A percentile compares a stretch with the other conserved stretches of the same genome.
Conservation (phyloP, 768 basidiomycete genomes). For the Collybia mongolica region DNA sequence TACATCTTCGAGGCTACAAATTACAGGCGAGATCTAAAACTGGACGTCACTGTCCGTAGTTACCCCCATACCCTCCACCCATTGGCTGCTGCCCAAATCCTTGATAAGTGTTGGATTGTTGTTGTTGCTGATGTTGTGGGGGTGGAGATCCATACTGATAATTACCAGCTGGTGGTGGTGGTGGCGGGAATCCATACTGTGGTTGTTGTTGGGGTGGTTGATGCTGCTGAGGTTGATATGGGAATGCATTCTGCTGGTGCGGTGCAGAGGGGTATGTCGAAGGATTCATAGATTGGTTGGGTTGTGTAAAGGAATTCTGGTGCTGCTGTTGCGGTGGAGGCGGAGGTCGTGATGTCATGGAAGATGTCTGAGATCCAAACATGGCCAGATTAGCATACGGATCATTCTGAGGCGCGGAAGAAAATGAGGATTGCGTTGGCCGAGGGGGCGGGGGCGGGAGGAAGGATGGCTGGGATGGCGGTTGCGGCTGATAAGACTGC, state of each 20-base stretch:
- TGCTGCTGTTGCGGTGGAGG: conserved; percentile 5
- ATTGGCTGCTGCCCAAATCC: neutral
- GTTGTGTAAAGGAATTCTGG: conserved; percentile 2
- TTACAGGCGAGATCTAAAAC: neutral
- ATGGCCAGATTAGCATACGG: conserved; percentile 37
- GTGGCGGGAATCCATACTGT: conserved; percentile 15
- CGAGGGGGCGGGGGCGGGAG: conserved; percentile 33
- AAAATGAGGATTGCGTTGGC: conserved; percentile 19
- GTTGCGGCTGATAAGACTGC: conserved; percentile 18
- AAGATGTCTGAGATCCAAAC: conserved; percentile 21
- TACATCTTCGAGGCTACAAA: too few relatives aligned
- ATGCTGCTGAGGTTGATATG: neutral
- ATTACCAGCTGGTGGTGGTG: conserved; percentile 15
- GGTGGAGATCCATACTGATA: conserved; percentile 11
- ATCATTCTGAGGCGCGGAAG: conserved; percentile 21
- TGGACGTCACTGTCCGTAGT: neutral
- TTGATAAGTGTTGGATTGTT: conserved; percentile 5
- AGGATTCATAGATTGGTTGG: neutral
- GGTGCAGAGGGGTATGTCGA: conserved; percentile 2
- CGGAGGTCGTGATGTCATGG: conserved; percentile 4
- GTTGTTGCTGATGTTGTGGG: conserved; percentile 20
- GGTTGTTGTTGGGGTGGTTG: conserved; percentile 13
- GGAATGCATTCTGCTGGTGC: conserved; percentile 7
- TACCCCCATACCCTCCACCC: neutral
- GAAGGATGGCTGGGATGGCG: conserved; percentile 20